Conservation (phyloP, 371 early-diverging fungal species). For the Coemansia linderi region DNA sequence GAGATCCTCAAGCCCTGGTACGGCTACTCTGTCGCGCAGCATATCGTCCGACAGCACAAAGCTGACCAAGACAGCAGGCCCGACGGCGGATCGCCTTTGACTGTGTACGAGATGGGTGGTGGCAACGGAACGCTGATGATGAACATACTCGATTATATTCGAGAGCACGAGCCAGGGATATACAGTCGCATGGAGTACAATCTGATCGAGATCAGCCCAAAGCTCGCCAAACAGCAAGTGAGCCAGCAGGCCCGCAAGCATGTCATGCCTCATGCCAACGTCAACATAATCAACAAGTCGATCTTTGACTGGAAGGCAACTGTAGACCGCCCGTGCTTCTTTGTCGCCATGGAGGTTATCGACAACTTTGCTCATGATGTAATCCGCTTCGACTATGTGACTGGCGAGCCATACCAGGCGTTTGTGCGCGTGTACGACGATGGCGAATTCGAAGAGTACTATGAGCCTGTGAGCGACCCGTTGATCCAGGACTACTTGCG, state of each 20-base stretch:
- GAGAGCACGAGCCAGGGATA: slow-evolving; percentile 74
- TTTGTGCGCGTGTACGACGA: slow-evolving; percentile 79
- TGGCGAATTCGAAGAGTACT: slow-evolving; percentile 83
- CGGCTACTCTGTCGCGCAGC: slow-evolving; percentile 88
- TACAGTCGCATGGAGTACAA: slow-evolving; percentile 80
- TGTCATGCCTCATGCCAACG: slow-evolving; percentile 59
- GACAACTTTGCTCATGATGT: slow-evolving; percentile 96
- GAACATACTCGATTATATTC: slow-evolving; percentile 88
- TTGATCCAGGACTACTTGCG: slow-evolving; percentile 71
- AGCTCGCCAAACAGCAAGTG: slow-evolving; percentile 73
- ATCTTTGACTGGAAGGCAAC: slow-evolving; percentile 88
- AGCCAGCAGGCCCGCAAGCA: slow-evolving; percentile 59
- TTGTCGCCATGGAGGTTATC: slow-evolving; percentile 76
- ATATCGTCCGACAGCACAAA: slow-evolving; percentile 80
- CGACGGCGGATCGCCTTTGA: slow-evolving; percentile 56
- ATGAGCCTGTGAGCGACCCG: slow-evolving; percentile 77
- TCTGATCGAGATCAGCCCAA: slow-evolving; percentile 88
- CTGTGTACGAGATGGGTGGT: slow-evolving; percentile 94
- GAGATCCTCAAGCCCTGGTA: slow-evolving; percentile 95
- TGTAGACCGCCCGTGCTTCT: slow-evolving; percentile 78
- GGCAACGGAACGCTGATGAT: slow-evolving; percentile 96
- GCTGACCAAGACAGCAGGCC: slow-evolving; percentile 57
- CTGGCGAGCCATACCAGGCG: slow-evolving; percentile 76
- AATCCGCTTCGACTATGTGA: slow-evolving; percentile 78
- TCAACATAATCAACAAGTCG: slow-evolving; percentile 82